These are phyloP conservation scores for Laguncularia racemosa DNA, from an alignment of 345 rosid genomes.

Conservation along the genomic window DNA sequence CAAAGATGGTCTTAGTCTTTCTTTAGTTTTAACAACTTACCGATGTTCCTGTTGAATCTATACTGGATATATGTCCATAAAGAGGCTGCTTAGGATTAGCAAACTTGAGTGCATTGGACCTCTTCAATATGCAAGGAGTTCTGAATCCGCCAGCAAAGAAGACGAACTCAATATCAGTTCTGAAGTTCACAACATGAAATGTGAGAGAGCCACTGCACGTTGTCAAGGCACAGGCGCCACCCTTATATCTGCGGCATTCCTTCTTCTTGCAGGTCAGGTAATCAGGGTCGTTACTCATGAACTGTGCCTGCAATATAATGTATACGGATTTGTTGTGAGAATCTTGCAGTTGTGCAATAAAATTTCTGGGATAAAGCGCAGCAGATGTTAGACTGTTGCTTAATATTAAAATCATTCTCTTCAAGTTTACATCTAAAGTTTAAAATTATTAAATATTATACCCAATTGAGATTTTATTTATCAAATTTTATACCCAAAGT, in stretches of 20 bases:
- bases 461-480: too few species aligned
- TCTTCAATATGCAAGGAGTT: slow-evolving; percentile 36
- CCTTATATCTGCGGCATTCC: slow-evolving; percentile 21
- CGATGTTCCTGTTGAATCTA: slow-evolving; percentile 47
- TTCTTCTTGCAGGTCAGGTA: slow-evolving; percentile 40
- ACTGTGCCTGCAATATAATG: slow-evolving; percentile 33
- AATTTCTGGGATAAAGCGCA: not conserved
- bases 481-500: too few species aligned
- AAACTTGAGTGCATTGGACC: slow-evolving; percentile 30
- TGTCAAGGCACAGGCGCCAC: slow-evolving; percentile 15
- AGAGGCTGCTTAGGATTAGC: slow-evolving; percentile 46
- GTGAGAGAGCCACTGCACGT: slow-evolving; percentile 37
- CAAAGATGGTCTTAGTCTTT: too few species aligned
- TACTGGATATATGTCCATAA: slow-evolving; percentile 45
- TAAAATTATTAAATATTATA: too few species aligned
- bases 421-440: too few species aligned
- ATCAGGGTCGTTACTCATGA: slow-evolving; percentile 36
- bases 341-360: not conserved
- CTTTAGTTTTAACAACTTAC: slow-evolving; percentile 15
- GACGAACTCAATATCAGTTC: slow-evolving; percentile 55
- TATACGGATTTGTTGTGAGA: not conserved
- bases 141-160: slow-evolving; percentile 48
- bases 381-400: too few species aligned
- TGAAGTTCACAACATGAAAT: slow-evolving; percentile 54
- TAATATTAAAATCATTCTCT: too few species aligned